Base-by-base conservation (phyloP, 2,329 filamentous ascomycete species). In the Amphichorda felina region DNA sequence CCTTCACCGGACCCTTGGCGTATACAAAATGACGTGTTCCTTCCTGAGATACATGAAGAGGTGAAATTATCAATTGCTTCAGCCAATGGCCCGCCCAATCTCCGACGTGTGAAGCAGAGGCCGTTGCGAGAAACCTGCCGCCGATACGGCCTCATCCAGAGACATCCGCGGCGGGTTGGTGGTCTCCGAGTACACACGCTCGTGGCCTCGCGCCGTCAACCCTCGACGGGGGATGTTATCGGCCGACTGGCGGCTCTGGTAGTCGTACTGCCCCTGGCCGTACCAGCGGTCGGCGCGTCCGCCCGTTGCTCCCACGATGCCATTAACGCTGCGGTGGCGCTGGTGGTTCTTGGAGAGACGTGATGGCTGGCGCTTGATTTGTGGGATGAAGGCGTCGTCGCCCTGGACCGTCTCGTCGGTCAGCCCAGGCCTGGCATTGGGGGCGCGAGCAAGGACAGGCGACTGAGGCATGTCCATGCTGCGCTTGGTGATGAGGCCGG, bases 381-480 rank as follows among this genome's bases (percentile, higher is more conserved):
- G 56, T 7, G 66, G 53, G 21, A 79, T 50, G 42, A 75, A 80
- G 4, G 75, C 71, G 31, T 69, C 67, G 39, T 72, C 75, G 24
- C 75, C 75, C 5, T 74, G 72, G 3, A 79, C 51, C 2, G 65
- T 54, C 44, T 78, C 72, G 41, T 79, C 75, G 3, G 75, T 79
- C 5, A 80, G 61, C 13, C 75, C 75, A 2, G 64, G 64, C 15
- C 75, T 61, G n/a, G 75, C 63, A 44, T 79, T 79, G 10, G 75
- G 75, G 6, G 75, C 75, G 33, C 66, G 61, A 10, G 74, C 73
- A 19, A 75, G 57, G 8, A 75, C 64, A 1, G 72, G 65, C 3
- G 68, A 59, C 17, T 59, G 54, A 2, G 68, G 66, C 7, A 64
- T 34, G 27, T 70, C 66, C 33, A 66, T 47, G 45, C 63, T 67